Conservation (phyloP, 805 yeast genomes). For the Schwanniomyces pseudopolymorphus region DNA sequence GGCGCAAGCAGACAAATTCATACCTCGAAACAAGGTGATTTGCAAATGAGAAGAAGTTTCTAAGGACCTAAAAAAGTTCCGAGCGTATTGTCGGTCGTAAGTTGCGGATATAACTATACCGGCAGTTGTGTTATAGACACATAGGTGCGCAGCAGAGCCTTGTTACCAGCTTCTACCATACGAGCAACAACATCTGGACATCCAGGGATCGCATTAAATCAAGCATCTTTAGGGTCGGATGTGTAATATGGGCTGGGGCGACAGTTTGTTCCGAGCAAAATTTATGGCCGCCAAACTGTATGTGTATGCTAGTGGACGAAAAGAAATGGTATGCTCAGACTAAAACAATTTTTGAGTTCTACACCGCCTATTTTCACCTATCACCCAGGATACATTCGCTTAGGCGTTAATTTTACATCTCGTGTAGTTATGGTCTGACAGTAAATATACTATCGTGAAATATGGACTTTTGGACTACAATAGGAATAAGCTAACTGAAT, state of each 20-base stretch:
- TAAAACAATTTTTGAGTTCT: neutral
- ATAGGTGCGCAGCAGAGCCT: neutral
- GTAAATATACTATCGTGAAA: too few species aligned
- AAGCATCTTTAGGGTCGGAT: neutral
- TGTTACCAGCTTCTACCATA: neutral
- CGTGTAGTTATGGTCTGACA: too few species aligned
- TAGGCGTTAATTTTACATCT: neutral
- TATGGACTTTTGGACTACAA: too few species aligned
- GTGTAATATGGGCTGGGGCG: neutral
- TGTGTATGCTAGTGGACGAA: neutral
- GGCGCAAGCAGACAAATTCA: conserved; percentile 1
- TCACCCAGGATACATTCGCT: neutral
- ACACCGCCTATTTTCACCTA: neutral
- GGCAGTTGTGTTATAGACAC: neutral
- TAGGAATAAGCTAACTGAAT: too few species aligned
- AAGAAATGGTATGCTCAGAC: neutral
- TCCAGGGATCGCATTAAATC: neutral
- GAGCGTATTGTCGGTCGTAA: neutral
- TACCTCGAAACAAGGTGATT: neutral
- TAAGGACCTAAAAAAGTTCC: neutral
- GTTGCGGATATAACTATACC: neutral
- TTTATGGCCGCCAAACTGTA: neutral
- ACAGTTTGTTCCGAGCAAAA: neutral
- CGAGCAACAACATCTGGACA: neutral
- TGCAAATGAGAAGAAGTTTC: neutral